phyloP scores from a whole-genome alignment of 768 basidiomycete genomes.

The Pleurotus ostreatus region DNA sequence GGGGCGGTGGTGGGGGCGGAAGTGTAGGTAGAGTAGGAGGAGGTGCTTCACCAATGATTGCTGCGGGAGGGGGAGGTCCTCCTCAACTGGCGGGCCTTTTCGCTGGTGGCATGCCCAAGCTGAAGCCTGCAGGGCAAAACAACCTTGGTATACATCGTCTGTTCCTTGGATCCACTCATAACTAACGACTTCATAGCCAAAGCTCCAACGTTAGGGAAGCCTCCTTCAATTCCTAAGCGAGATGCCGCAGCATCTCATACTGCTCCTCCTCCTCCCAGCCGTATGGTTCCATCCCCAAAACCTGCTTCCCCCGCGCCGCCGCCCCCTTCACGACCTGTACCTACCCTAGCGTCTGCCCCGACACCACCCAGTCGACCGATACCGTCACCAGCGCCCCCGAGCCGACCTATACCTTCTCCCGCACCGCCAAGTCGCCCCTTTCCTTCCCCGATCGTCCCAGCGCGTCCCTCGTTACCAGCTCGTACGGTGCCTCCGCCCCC shows the following conservation, averaged over 20 bases:
- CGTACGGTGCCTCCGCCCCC: conserved; percentile 37
- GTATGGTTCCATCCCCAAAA: conserved; percentile 17
- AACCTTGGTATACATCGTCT: conserved; percentile 42
- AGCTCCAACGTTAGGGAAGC: conserved; percentile 60
- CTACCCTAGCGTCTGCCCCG: conserved; percentile 34
- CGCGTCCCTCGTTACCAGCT: conserved; percentile 33
- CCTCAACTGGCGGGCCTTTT: conserved; percentile 85
- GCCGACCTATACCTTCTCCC: conserved; percentile 4
- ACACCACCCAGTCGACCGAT: conserved; percentile 21
- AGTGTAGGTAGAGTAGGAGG: conserved; percentile 32
- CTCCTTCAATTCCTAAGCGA: conserved; percentile 60
- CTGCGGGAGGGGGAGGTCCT: conserved; percentile 40
- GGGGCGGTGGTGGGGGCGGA: conserved; percentile 34
- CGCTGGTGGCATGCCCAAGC: conserved; percentile 87
- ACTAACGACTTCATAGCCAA: conserved; percentile 39
- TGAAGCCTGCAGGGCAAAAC: conserved; percentile 73
- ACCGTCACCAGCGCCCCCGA: conserved; percentile 17
- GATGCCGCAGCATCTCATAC: conserved; percentile 26
- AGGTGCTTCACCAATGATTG: conserved; percentile 17
- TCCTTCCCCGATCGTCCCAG: conserved; percentile 24
- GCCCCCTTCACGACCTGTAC: conserved; percentile 25
- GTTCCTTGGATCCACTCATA: conserved; percentile 1
- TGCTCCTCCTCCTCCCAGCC: conserved; percentile 20
- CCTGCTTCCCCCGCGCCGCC: conserved; percentile 34
- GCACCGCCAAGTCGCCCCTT: conserved; percentile 1